These are phyloP conservation scores for Sideroxylon spinosum DNA, from an alignment of 179 eudicot species.

Conservation along the genomic window DNA sequence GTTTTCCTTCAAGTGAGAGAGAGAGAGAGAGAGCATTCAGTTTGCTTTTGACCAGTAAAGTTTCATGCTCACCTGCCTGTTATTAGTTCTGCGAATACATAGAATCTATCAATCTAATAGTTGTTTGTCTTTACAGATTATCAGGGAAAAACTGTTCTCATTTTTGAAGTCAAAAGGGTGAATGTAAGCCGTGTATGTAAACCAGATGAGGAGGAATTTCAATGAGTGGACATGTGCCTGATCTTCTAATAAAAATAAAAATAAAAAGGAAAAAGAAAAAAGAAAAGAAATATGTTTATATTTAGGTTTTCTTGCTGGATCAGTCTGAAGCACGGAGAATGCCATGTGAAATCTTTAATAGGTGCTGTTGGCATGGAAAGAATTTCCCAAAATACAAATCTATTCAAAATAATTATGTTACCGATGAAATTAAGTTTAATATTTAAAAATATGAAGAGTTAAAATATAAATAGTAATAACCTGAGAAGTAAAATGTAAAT, in stretches of 20 bases:
- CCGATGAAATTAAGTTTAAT: no score
- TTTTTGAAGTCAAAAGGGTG: neutral
- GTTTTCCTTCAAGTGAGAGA: neutral
- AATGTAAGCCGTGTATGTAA: neutral
- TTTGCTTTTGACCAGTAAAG: neutral
- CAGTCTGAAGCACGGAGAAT: no score
- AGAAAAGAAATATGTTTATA: neutral
- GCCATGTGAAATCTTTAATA: no score
- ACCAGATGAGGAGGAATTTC: neutral
- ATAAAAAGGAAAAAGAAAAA: no score
- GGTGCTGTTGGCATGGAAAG: no score
- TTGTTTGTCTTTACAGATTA: neutral
- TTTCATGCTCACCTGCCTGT: neutral
- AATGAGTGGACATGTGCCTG: neutral
- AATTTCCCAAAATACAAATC: no score
- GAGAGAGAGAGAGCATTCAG: neutral
- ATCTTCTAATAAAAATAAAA: neutral
- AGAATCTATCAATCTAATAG: neutral
- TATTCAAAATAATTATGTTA: no score
- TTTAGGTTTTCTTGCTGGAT: neutral
- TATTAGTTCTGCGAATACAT: neutral
- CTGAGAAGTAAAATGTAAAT: no score
- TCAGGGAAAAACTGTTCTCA: neutral
- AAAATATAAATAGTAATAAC: no score
- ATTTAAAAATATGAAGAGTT: no score